Percentiles rank a stretch among this genome's conserved stretches.
These are phyloP conservation scores for Saccharum officinarum DNA, from an alignment of 176 grass and related monocot species.

Conservation along the genomic window DNA sequence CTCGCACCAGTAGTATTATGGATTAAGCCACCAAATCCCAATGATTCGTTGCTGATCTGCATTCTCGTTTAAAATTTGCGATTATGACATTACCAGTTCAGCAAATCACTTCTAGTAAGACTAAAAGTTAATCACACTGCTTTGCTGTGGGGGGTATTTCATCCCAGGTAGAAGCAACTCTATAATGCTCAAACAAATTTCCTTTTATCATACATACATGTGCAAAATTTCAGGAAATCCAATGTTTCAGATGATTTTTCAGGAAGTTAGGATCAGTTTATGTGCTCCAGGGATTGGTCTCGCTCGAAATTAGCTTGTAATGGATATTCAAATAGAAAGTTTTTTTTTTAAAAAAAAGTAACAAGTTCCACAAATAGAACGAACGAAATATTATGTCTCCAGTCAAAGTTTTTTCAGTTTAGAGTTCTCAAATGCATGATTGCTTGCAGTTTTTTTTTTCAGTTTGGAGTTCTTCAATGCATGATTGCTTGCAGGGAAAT, in stretches of 20 bases:
- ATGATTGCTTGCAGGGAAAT: constrained; percentile 51
- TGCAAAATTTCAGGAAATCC: neutral
- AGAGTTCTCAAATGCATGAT: neutral
- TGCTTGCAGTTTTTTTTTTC: too few species aligned
- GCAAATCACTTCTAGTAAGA: neutral
- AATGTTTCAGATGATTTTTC: neutral
- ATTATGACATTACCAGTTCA: neutral
- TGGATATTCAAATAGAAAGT: neutral
- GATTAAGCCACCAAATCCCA: constrained; percentile 3
- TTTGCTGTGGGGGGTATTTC: neutral
- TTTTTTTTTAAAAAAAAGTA: neutral
- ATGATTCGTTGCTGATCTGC: neutral
- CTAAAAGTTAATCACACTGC: neutral
- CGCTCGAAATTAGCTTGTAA: neutral
- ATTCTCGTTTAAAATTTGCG: neutral
- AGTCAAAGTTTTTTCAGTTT: neutral
- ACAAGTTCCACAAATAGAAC: neutral
- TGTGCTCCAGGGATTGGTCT: neutral
- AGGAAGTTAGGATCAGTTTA: constrained; percentile 13
- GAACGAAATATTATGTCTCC: neutral
- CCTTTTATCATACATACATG: neutral
- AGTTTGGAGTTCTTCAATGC: too few species aligned
- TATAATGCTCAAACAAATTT: neutral
- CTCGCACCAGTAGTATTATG: neutral
- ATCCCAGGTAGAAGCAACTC: neutral